Base-by-base conservation (phyloP, 176 grass and related monocot species). In the Eragrostis curvula region DNA sequence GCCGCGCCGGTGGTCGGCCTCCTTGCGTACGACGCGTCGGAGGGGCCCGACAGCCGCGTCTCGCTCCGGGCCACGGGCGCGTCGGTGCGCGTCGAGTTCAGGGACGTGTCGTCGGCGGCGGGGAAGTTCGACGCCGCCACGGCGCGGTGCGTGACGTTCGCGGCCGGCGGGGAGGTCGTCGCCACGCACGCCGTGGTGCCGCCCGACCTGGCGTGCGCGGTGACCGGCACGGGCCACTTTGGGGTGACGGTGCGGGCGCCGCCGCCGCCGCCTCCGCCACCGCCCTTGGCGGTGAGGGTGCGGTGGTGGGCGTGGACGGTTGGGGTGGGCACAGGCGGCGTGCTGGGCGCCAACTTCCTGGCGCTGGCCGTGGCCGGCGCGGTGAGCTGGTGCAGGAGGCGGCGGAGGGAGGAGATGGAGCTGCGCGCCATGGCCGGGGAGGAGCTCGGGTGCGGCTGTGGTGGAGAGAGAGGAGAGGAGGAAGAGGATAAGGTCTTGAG, bases 321-420 rank as follows among this genome's bases (percentile, higher is more conserved):
- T 2, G 42, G 25, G 0, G 68, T 67, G 0, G 73, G 74, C 68
- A 46, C 52, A 3, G 51, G 50, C 0, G 88, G 84, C 17, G 50
- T 90, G 23, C 5, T 73, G 56, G 84, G 50, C 0, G 50, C 76
- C 13, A 59, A 42, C 5, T 82, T 60, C 16, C 0, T 83, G 21
- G 79, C 43, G 66, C 28, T 86, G 23, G 48, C 67, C 29, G 83
- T 78, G 50, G 83, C 73, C 10, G n/a, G 42, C 24, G 84, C 73
- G 13, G 74, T 86, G 6, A 66, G 88, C 48, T 90, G 83, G 84
- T 53, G 50, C 30, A 82, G 83, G 68, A 73, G 49, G 73, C 78
- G 83, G 28, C 45, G 84, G 74, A 86, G 88, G 88, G 83, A 90
- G 79, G 88, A 85, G 43, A 90, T 90, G 88, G 88, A 86, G 18